Conservation (phyloP, 2,329 filamentous ascomycete species). For the Aspergillus sp. region DNA sequence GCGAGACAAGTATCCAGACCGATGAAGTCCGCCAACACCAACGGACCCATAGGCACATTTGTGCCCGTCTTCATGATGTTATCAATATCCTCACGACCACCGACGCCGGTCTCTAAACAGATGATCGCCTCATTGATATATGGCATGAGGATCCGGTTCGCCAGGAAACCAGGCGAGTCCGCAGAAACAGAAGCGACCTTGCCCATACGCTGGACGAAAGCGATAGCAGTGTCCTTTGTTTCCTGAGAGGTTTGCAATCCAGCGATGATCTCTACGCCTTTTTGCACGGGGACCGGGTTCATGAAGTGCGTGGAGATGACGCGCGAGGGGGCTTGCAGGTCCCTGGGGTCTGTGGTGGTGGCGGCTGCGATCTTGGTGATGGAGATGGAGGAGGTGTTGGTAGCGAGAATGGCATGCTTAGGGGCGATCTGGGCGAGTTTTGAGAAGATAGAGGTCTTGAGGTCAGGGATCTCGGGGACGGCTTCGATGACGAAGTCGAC, state of each 20-base stretch:
- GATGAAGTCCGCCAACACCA: constrained; percentile 94
- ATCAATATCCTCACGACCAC: constrained; percentile 87
- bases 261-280: constrained; percentile 96
- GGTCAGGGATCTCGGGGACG: constrained; percentile 83
- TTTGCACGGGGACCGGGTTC: constrained; percentile 97
- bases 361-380: constrained; percentile 94
- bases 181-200: constrained; percentile 86
- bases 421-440: constrained; percentile 79
- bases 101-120: constrained; percentile 90
- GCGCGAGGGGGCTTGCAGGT: constrained; percentile 78
- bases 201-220: constrained; percentile 87
- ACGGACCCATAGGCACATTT: constrained; percentile 95
- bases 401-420: constrained; percentile 85
- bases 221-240: constrained; percentile 79
- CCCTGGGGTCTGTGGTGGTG: constrained; percentile 74
- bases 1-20: constrained; percentile 93
- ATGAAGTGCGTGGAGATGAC: constrained; percentile 98
- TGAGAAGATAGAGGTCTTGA: constrained; percentile 87
- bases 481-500: constrained; percentile 98
- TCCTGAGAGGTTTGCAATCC: constrained; percentile 84
- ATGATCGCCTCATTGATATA: constrained; percentile 99
- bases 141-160: constrained; percentile 96
- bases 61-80: constrained; percentile 99
- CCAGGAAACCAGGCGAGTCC: constrained; percentile 90
- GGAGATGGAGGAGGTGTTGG: constrained; percentile 97